Evolutionary conservation across 73 alveolate species (phyloP), one percentile per base, ranked within the genome.

Genomic region (Uronychia binucleata): DNA sequence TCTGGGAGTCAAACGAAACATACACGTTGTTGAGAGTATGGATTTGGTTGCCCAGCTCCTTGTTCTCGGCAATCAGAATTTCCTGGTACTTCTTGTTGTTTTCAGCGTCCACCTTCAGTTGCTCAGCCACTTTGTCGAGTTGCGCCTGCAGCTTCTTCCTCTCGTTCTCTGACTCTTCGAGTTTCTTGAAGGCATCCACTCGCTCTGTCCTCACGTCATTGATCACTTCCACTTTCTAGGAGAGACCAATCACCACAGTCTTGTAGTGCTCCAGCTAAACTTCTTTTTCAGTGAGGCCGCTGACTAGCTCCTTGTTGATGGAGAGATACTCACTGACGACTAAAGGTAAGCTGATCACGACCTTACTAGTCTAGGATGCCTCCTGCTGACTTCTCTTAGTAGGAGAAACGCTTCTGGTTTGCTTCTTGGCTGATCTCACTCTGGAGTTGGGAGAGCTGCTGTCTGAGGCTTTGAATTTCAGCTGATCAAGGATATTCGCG

Each of bases 231-330:
- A 83, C 67, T 67, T 84, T 77, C 79, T 89, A 85, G 46, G 82
- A 60, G 59, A 89, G 84, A 30, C 88, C 89, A 0, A 84, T 90
- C 28, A 89, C 74, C 1, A 89, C 95, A 1, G 95, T 84, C 74
- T 89, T 89, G n/a, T 80, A 59, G 59, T 89, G 95, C 33, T 89
- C 95, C 0, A 89, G 77, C 58, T 88, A 91, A 0, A 89, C 92
- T 33, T 83, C 92, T 85, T 84, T 89, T 75, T 84, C 95, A 30
- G 89, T 34, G 26, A 89, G 74, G 8, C 92, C 92, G 0, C 75
- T 86, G 33, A 86, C 46, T 0, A 86, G 60, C 59, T 86, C 92
- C 59, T 86, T 86, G 33, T 86, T 75, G 81, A 75, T 30, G 27
- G 81, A 5, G 8, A 32, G 32, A 28, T 8, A 28, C 5, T 75